Percentiles rank a stretch among this genome's conserved stretches.
These are phyloP conservation scores for Dionaea muscipula DNA, from an alignment of 179 eudicot genomes.

Conservation along the genomic window DNA sequence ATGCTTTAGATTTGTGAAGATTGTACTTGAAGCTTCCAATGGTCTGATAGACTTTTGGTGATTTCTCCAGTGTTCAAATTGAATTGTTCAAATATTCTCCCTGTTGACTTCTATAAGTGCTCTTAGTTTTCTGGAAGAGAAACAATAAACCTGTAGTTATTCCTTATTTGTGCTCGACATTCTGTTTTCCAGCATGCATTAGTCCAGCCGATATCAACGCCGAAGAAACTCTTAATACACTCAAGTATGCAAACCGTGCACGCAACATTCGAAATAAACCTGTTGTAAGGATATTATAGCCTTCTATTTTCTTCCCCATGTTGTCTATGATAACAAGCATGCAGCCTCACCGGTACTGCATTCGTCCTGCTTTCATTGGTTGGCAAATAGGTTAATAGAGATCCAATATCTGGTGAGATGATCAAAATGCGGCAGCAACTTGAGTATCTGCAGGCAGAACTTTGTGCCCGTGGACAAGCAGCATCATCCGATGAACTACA, in stretches of 20 bases:
- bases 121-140: neutral
- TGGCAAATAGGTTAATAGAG: slow-evolving; percentile 67
- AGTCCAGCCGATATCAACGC: slow-evolving; percentile 99
- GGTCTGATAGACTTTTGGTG: too few species aligned
- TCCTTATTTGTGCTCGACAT: slow-evolving; percentile 11
- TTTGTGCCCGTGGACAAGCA: slow-evolving; percentile 84
- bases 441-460: slow-evolving; percentile 92
- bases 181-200: slow-evolving; percentile 66
- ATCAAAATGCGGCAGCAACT: slow-evolving; percentile 93
- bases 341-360: neutral
- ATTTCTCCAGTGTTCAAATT: too few species aligned
- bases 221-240: slow-evolving; percentile 96
- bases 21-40: too few species aligned
- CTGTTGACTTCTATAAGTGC: neutral
- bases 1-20: too few species aligned
- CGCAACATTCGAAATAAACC: slow-evolving; percentile 97
- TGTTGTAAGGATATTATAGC: slow-evolving; percentile 45
- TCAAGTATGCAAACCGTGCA: slow-evolving; percentile 98
- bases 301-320: slow-evolving; percentile 5
- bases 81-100: neutral
- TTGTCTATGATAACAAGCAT: neutral
- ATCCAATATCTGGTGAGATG: slow-evolving; percentile 90
- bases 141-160: neutral
- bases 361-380: slow-evolving; percentile 6
- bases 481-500: slow-evolving; percentile 62